Conservation (phyloP, 768 basidiomycete genomes). For the Suillus plorans region DNA sequence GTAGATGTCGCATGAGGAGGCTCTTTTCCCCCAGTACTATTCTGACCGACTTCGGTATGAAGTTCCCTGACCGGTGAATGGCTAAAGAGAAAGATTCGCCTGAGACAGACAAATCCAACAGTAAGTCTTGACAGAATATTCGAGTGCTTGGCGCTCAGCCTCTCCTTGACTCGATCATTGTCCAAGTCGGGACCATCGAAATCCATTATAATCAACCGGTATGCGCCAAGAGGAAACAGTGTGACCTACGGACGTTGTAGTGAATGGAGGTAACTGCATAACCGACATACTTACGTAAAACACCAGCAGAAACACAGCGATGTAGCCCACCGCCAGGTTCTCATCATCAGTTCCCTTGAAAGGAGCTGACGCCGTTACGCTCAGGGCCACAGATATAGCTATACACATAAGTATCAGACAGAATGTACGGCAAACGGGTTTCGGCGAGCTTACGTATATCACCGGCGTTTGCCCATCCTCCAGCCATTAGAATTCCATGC, state of each 20-base stretch:
- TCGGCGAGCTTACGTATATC: constrained; percentile 57
- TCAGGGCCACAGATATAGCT: constrained; percentile 69
- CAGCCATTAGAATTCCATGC: constrained; percentile 67
- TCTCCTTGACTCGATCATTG: constrained; percentile 51
- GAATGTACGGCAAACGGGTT: not conserved
- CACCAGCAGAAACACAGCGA: constrained; percentile 59
- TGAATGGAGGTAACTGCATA: not conserved
- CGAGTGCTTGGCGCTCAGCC: constrained; percentile 38
- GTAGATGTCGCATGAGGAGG: not conserved
- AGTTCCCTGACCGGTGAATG: not conserved
- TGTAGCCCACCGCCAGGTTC: constrained; percentile 64
- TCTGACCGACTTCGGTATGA: not conserved
- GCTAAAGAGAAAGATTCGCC: not conserved
- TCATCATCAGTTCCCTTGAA: constrained; percentile 61
- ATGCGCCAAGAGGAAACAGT: constrained; percentile 63
- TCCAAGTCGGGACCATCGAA: constrained; percentile 64
- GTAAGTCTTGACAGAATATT: constrained; percentile 7
- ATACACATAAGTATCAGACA: not conserved
- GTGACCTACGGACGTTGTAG: constrained; percentile 43
- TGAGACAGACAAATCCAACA: constrained; percentile 13
- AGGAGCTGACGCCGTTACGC: constrained; percentile 57
- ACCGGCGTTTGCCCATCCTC: constrained; percentile 67
- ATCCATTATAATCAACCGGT: constrained; percentile 56
- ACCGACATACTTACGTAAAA: constrained; percentile 46
- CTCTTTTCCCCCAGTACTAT: not conserved